A percentile compares a stretch with the other conserved stretches of the same genome.
Conservation (phyloP, 805 yeast genomes). For the Saturnispora diversa region DNA sequence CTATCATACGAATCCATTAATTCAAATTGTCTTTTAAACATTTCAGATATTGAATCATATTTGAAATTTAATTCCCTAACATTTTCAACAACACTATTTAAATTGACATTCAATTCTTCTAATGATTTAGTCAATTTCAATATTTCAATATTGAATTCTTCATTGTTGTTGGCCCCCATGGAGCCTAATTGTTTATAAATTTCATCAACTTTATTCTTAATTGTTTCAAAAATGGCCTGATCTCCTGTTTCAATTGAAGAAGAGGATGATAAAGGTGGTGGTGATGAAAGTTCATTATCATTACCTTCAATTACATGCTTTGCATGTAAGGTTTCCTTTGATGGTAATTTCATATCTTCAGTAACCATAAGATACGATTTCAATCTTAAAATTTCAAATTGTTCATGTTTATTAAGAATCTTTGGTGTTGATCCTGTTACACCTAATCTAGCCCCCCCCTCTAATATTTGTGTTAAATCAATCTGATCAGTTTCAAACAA, state of each 20-base stretch:
- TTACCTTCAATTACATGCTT: constrained; percentile 15
- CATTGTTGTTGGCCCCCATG: too few species aligned
- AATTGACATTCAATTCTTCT: constrained; percentile 9
- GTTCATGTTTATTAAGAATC: constrained; percentile 36
- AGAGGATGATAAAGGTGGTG: too few species aligned
- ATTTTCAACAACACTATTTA: constrained; percentile 7
- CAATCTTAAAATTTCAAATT: constrained; percentile 56
- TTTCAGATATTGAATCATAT: constrained; percentile 10
- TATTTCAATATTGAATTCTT: constrained; percentile 1
- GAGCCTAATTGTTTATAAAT: too few species aligned
- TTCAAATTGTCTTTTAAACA: constrained; percentile 14
- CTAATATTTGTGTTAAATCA: constrained; percentile 31
- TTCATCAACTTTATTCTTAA: too few species aligned
- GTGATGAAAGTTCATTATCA: not conserved
- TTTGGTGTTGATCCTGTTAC: constrained; percentile 41
- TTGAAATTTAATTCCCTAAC: constrained; percentile 9
- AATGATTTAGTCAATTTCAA: constrained; percentile 5
- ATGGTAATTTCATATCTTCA: constrained; percentile 20
- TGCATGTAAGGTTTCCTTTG: constrained; percentile 23
- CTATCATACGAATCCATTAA: constrained; percentile 15
- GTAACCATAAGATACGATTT: constrained; percentile 44
- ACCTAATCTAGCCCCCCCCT: constrained; percentile 40
- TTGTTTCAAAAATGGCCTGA: too few species aligned
- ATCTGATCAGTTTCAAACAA: constrained; percentile 59
- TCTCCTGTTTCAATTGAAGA: too few species aligned